Percentiles rank a stretch among this genome's conserved stretches.
phyloP scores from a whole-genome alignment of 257 asterid genomes.

The Datura wrightii region DNA sequence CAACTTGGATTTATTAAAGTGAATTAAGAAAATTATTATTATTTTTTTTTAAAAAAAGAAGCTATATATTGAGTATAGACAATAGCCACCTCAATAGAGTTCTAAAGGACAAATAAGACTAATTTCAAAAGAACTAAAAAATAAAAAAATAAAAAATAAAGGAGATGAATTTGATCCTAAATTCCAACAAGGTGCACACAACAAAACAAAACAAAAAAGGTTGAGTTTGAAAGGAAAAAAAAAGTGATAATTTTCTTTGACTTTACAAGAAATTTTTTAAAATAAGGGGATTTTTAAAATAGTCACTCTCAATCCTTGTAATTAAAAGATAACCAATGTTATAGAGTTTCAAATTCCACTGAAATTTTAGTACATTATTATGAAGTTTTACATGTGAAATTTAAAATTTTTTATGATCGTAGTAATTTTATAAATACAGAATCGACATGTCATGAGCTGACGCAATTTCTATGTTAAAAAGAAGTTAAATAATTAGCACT shows the following conservation, averaged over 20 bases:
- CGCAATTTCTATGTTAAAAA: not conserved
- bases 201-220: not conserved
- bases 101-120: constrained; percentile 17
- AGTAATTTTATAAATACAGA: no score
- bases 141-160: not conserved
- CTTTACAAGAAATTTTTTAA: not conserved
- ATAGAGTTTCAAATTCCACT: not conserved
- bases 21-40: constrained; percentile 26
- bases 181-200: constrained; percentile 37
- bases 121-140: constrained; percentile 1
- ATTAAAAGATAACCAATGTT: not conserved
- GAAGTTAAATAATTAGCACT: not conserved
- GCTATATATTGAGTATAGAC: not conserved
- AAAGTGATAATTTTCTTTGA: constrained; percentile 16
- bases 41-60: not conserved
- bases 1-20: constrained; percentile 27
- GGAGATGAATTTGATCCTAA: constrained; percentile 39
- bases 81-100: constrained; percentile 23
- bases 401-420: not conserved
- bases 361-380: not conserved
- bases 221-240: not conserved
- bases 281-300: not conserved
- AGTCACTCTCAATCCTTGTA: not conserved
- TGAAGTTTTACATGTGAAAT: no score
- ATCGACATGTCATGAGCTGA: no score